Conservation (phyloP, 2,329 filamentous ascomycete species). For the Colletotrichum sp. region DNA sequence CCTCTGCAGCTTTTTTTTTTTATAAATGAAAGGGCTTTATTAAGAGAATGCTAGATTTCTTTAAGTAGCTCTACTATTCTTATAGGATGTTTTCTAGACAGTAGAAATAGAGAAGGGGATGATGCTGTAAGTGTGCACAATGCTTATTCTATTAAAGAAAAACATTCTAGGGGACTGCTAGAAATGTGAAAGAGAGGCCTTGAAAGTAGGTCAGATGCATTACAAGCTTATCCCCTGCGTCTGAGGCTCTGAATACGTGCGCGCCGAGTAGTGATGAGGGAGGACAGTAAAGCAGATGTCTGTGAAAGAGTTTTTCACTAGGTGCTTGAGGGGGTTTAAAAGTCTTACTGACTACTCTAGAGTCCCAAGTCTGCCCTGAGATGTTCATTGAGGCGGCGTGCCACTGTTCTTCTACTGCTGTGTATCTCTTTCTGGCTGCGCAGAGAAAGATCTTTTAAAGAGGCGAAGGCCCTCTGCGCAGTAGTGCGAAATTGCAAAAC, state of each 20-base stretch:
- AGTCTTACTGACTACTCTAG: accelerated
- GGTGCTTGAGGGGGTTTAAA: neutral
- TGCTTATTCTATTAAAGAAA: accelerated
- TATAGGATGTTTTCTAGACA: accelerated
- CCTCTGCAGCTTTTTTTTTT: neutral
- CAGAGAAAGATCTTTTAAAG: neutral
- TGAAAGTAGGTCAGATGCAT: accelerated
- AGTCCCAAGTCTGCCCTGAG: neutral
- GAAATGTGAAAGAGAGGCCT: neutral
- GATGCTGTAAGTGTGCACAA: neutral
- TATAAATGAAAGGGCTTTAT: neutral
- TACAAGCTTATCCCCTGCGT: neutral
- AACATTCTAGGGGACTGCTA: neutral
- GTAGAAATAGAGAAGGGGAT: neutral
- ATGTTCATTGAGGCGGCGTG: accelerated
- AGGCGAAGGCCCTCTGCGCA: neutral
- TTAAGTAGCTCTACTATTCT: neutral
- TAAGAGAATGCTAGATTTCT: neutral
- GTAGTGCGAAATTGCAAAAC: accelerated
- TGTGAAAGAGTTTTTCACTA: neutral
- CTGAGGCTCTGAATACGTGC: neutral
- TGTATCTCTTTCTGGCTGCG: neutral
- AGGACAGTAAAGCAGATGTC: neutral
- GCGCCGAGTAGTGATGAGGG: neutral
- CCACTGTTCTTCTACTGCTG: neutral